Percentiles rank a stretch among this genome's conserved stretches.
These are phyloP conservation scores for Hypomontagnella monticulosa DNA, from an alignment of 495 filamentous ascomycete species.

Conservation along the genomic window DNA sequence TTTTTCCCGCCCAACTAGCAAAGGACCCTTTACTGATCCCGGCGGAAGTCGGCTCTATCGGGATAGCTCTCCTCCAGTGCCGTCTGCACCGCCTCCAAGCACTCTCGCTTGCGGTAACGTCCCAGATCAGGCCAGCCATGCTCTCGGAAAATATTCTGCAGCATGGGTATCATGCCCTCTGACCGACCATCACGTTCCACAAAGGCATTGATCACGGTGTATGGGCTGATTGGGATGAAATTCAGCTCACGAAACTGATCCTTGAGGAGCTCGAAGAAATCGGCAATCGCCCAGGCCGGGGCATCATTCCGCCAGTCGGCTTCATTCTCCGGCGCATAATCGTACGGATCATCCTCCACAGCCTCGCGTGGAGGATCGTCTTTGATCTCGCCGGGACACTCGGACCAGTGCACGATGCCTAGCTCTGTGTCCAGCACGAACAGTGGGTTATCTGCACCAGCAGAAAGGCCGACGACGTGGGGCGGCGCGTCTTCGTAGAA, in stretches of 20 bases:
- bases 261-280: conserved; percentile 39
- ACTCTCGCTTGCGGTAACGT: conserved; percentile 36
- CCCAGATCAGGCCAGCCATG: conserved; percentile 41
- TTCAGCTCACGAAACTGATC: conserved; percentile 24
- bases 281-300: conserved; percentile 25
- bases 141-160: conserved; percentile 34
- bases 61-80: conserved; percentile 26
- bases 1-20: not conserved
- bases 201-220: conserved; percentile 1
- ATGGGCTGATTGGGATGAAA: conserved; percentile 24
- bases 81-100: conserved; percentile 23
- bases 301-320: conserved; percentile 24
- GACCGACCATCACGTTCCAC: not conserved
- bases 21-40: not conserved
- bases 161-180: conserved; percentile 31
- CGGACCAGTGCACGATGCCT: conserved; percentile 34
- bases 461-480: conserved; percentile 26
- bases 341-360: conserved; percentile 7
- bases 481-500: conserved; percentile 13
- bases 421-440: conserved; percentile 35
- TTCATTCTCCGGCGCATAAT: conserved; percentile 26
- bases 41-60: not conserved
- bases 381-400: not conserved
- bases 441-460: conserved; percentile 10
- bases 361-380: not conserved